Percentiles rank a stretch among this genome's conserved stretches.
Evolutionary conservation across 805 yeast species (phyloP).

Genomic region (Candida berthetii): DNA sequence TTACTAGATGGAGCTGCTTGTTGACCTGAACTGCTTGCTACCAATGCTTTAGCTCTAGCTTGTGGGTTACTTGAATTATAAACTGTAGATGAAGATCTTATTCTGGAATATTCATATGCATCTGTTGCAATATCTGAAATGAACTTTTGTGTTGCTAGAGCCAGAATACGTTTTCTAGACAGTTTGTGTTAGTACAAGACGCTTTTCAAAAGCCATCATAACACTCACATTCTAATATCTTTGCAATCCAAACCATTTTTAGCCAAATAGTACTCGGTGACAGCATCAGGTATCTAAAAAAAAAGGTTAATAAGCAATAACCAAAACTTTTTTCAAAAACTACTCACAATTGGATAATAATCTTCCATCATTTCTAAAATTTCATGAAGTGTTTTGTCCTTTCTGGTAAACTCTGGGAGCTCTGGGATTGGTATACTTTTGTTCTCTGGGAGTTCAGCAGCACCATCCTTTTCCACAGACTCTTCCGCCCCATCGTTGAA

Average conservation of each 20-base stretch:
- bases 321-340: too few species aligned
- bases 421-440: slow-evolving; percentile 24
- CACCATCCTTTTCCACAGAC: slow-evolving; percentile 11
- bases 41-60: slow-evolving; percentile 71
- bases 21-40: slow-evolving; percentile 52
- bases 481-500: slow-evolving; percentile 5
- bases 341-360: slow-evolving; percentile 68
- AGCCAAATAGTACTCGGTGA: slow-evolving; percentile 84
- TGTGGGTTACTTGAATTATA: slow-evolving; percentile 82
- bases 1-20: slow-evolving; percentile 21
- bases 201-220: too few species aligned
- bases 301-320: too few species aligned
- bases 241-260: slow-evolving; percentile 80
- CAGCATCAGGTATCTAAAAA: slow-evolving; percentile 79
- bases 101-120: slow-evolving; percentile 92
- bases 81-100: slow-evolving; percentile 85
- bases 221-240: slow-evolving; percentile 51
- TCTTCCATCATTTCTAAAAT: slow-evolving; percentile 87
- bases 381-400: slow-evolving; percentile 79
- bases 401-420: slow-evolving; percentile 63
- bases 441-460: slow-evolving; percentile 7
- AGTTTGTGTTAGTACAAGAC: slow-evolving; percentile 11
- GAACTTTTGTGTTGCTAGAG: slow-evolving; percentile 94
- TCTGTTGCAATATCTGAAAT: slow-evolving; percentile 92
- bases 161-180: slow-evolving; percentile 64